Evolutionary conservation across 2,329 filamentous ascomycete genomes (phyloP).

Genomic region (Pestalotiopsis sp.): DNA sequence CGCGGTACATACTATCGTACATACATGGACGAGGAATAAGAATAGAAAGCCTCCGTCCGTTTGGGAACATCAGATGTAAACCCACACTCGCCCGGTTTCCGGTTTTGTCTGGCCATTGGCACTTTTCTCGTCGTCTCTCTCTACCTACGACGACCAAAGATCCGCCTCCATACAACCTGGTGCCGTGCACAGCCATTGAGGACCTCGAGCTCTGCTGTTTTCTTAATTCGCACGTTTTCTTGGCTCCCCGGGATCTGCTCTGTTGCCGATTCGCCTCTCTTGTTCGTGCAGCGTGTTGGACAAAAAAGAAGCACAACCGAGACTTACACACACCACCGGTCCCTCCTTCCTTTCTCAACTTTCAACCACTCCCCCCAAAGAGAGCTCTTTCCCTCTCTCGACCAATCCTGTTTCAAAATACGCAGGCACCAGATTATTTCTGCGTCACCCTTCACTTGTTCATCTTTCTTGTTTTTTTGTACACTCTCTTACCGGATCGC

Average conservation of each 20-base stretch:
- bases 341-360: constrained; percentile 3
- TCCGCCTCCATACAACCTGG: not conserved
- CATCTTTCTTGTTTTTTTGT: constrained; percentile 1
- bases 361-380: not conserved
- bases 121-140: not conserved
- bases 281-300: not conserved
- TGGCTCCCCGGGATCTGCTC: not conserved
- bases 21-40: not conserved
- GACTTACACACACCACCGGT: not conserved
- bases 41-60: constrained; percentile 6
- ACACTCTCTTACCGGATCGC: not conserved
- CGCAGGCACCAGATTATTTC: not conserved
- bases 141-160: not conserved
- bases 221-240: not conserved
- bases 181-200: not conserved
- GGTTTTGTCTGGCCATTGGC: constrained; percentile 11
- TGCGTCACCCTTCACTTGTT: not conserved
- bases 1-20: not conserved
- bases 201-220: not conserved
- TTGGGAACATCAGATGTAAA: constrained; percentile 12
- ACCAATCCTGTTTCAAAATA: not conserved
- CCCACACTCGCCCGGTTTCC: constrained; percentile 6
- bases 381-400: constrained; percentile 8
- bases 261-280: not conserved
- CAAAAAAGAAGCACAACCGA: not conserved